phyloP scores from a whole-genome alignment of 306 rosid genomes.

The Cicer pinnatifidum region DNA sequence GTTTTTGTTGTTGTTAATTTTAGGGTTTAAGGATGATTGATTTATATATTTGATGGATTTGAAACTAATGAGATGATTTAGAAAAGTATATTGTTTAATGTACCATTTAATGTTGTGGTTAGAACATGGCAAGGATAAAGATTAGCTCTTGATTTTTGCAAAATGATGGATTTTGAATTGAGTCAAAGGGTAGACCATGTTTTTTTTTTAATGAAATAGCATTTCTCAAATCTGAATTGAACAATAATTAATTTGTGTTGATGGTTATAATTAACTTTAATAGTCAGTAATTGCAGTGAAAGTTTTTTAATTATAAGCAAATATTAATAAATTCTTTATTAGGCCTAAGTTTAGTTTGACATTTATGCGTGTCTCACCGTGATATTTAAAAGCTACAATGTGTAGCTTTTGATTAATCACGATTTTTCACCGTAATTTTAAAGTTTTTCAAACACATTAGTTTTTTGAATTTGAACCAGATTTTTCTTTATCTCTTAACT shows the following conservation, averaged over 20 bases:
- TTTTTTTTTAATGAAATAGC: background rate
- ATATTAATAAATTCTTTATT: too few relatives aligned
- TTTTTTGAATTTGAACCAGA: too few relatives aligned
- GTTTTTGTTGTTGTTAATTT: background rate
- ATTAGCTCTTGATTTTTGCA: conserved; percentile 9
- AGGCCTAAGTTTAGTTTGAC: too few relatives aligned
- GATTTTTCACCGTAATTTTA: too few relatives aligned
- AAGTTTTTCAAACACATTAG: too few relatives aligned
- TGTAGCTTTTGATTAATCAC: too few relatives aligned
- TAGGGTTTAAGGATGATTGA: background rate
- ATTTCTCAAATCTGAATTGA: background rate
- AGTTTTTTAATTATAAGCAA: background rate
- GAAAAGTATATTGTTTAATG: background rate
- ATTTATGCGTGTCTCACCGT: too few relatives aligned
- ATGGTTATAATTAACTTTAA: conserved; percentile 15
- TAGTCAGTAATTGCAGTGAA: background rate
- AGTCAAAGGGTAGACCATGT: background rate
- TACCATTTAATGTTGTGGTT: background rate
- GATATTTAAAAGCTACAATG: too few relatives aligned
- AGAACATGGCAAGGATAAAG: background rate
- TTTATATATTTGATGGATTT: conserved; percentile 12
- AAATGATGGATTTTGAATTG: background rate
- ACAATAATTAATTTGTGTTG: background rate
- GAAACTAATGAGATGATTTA: background rate
- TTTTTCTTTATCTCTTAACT: too few relatives aligned